Conservation (phyloP, 108 stramenopile species). For the Cyclotella baltica region DNA sequence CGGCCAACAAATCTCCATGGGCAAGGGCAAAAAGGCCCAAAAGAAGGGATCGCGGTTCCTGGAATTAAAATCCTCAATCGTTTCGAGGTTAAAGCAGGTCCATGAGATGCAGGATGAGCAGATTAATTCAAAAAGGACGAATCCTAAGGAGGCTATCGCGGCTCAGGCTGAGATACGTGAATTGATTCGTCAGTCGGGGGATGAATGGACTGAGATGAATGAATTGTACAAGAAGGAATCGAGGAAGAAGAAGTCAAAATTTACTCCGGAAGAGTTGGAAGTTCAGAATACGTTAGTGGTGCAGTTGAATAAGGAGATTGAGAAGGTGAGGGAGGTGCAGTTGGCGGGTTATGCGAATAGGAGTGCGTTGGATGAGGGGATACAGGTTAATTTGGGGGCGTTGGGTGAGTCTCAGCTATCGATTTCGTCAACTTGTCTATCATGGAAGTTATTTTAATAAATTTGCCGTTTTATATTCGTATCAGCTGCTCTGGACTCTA, state of each 20-base stretch:
- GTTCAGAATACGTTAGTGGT: constrained; percentile 77
- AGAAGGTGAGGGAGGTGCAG: constrained; percentile 83
- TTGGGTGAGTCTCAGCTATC: too few species aligned
- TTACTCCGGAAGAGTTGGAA: constrained; percentile 87
- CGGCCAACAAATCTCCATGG: constrained; percentile 68
- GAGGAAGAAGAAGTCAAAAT: constrained; percentile 87
- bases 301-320: constrained; percentile 80
- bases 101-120: constrained; percentile 64
- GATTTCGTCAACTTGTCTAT: too few species aligned
- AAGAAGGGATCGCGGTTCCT: constrained; percentile 84
- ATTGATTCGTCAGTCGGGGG: constrained; percentile 71
- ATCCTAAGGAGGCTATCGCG: constrained; percentile 83
- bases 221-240: constrained; percentile 86
- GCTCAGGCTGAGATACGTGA: constrained; percentile 84
- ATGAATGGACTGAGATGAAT: constrained; percentile 89
- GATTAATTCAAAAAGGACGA: constrained; percentile 50
- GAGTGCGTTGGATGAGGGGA: constrained; percentile 52
- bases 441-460: too few species aligned
- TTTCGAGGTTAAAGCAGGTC: constrained; percentile 70
- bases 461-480: too few species aligned
- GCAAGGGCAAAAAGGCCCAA: constrained; percentile 67
- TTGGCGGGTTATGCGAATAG: constrained; percentile 75
- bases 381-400: constrained; percentile 69
- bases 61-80: constrained; percentile 78
- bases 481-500: constrained; percentile 13